Conservation (phyloP, 495 filamentous ascomycete genomes). For the Aspergillus baeticus region DNA sequence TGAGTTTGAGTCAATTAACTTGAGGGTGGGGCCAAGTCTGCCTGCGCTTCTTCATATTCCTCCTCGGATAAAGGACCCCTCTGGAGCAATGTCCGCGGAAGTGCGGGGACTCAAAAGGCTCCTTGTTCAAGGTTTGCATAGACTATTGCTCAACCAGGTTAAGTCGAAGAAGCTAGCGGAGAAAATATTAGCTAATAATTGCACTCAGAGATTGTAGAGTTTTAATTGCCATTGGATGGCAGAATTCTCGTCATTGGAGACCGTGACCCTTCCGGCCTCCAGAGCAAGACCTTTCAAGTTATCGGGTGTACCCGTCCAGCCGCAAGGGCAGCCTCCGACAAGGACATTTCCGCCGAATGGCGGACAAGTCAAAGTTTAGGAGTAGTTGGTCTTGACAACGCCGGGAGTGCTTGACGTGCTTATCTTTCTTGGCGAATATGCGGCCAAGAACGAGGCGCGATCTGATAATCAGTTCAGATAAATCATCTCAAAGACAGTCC, state of each 20-base stretch:
- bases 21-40: not conserved
- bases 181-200: slow-evolving; percentile 2
- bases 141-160: no score
- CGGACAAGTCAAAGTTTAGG: not conserved
- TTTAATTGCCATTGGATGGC: not conserved
- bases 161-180: not conserved
- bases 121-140: not conserved
- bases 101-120: not conserved
- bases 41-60: not conserved
- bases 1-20: not conserved
- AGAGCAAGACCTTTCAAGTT: not conserved
- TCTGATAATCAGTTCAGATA: not conserved
- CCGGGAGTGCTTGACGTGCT: not conserved
- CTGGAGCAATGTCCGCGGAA: slow-evolving; percentile 1
- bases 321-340: not conserved
- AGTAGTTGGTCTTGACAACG: not conserved
- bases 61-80: not conserved
- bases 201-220: not conserved
- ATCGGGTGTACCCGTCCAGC: slow-evolving; percentile 8
- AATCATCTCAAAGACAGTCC: not conserved
- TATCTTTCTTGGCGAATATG: not conserved
- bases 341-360: not conserved
- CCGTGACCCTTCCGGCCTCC: not conserved
- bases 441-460: not conserved
- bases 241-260: not conserved